These are phyloP conservation scores for Naganishia vaughanmartiniae DNA, from an alignment of 768 basidiomycete genomes.

Conservation along the genomic window DNA sequence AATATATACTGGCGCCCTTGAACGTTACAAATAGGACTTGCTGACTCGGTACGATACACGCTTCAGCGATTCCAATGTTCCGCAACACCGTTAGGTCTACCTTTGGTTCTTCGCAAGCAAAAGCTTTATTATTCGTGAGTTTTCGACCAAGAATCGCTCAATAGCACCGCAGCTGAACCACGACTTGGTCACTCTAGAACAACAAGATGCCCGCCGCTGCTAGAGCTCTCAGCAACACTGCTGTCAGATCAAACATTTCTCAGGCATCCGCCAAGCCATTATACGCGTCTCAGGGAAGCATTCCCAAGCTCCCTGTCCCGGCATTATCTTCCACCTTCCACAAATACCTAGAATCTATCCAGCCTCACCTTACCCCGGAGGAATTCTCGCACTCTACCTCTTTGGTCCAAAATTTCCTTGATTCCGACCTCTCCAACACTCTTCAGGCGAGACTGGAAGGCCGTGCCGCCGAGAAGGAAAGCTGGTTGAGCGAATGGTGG, in stretches of 20 bases:
- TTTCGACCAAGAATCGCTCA: not conserved
- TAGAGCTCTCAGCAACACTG: conserved; percentile 13
- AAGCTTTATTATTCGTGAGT: conserved; percentile 16
- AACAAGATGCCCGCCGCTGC: conserved; percentile 15
- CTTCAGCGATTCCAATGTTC: conserved; percentile 14
- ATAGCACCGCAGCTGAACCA: not conserved
- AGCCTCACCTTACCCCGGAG: conserved; percentile 68
- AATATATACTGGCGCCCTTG: conserved; percentile 10
- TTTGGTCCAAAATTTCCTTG: conserved; percentile 66
- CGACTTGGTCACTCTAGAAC: not conserved
- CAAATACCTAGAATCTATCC: conserved; percentile 84
- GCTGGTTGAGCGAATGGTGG: conserved; percentile 99
- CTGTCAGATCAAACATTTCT: conserved; percentile 10
- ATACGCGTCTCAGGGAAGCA: conserved; percentile 63
- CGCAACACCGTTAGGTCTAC: conserved; percentile 19
- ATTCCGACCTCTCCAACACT: conserved; percentile 65
- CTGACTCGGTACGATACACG: not conserved
- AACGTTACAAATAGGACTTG: not conserved
- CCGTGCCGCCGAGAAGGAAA: conserved; percentile 64
- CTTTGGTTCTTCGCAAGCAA: conserved; percentile 12
- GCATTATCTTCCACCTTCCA: conserved; percentile 72
- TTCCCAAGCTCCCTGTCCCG: conserved; percentile 79
- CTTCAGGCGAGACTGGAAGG: conserved; percentile 75
- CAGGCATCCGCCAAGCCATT: conserved; percentile 55
- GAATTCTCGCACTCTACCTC: conserved; percentile 63